Conservation (phyloP, 345 rosid species). For the Eucalyptus pauciflora region DNA sequence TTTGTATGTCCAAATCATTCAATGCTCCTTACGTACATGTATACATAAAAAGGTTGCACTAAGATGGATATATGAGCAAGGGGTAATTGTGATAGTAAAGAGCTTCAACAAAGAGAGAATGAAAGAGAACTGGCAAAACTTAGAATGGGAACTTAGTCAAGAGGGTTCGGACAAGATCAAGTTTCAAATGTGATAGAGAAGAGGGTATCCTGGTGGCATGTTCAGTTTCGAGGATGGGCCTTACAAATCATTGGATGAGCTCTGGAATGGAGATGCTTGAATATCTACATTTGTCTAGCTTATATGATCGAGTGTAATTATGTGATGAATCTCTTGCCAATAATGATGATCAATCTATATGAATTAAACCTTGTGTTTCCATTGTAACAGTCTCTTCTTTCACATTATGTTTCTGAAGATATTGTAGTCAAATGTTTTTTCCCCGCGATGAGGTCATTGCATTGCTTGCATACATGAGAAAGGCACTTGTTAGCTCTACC, state of each 20-base stretch:
- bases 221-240: background rate
- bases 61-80: slow-evolving; percentile 4
- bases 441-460: background rate
- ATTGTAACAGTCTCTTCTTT: background rate
- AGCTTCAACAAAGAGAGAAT: slow-evolving; percentile 1
- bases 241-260: background rate
- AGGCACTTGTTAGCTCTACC: background rate
- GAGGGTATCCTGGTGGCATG: background rate
- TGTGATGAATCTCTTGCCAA: background rate
- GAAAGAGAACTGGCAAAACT: background rate
- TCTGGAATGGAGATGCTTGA: background rate
- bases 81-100: background rate
- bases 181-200: background rate
- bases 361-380: background rate
- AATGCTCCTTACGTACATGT: background rate
- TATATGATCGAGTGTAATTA: background rate
- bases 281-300: background rate
- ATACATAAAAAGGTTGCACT: background rate
- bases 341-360: background rate
- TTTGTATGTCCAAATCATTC: background rate
- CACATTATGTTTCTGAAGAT: background rate
- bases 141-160: background rate
- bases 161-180: background rate
- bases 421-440: background rate
- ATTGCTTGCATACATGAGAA: background rate